These are phyloP conservation scores for Sextonia rubra DNA, from an alignment of 164 flowering plant genomes.

Conservation along the genomic window DNA sequence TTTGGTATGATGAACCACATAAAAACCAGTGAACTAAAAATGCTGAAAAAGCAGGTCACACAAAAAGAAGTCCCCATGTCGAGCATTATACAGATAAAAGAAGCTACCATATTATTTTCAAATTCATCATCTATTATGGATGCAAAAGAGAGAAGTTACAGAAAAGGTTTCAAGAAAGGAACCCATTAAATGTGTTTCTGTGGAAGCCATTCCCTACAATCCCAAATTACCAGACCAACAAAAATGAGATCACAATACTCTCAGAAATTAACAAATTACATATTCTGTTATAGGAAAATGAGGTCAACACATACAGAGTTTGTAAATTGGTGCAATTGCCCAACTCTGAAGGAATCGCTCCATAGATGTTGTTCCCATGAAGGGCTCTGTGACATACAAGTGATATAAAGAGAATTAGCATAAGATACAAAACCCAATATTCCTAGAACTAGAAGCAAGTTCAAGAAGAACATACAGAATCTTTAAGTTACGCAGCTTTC, in stretches of 20 bases:
- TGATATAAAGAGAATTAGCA: constrained; percentile 12
- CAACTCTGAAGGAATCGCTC: constrained; percentile 72
- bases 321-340: constrained; percentile 77
- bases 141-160: background rate
- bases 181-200: background rate
- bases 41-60: background rate
- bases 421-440: constrained; percentile 1
- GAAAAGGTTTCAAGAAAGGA: background rate
- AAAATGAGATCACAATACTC: too few species aligned
- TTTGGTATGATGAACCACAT: too few species aligned
- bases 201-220: background rate
- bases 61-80: background rate
- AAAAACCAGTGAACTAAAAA: too few species aligned
- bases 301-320: constrained; percentile 54
- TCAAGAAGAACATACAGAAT: constrained; percentile 52
- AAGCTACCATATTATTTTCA: background rate
- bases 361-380: constrained; percentile 77
- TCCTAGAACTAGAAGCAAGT: constrained; percentile 1
- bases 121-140: background rate
- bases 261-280: background rate
- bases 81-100: background rate
- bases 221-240: background rate
- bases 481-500: constrained; percentile 72
- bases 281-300: constrained; percentile 2
- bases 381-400: constrained; percentile 47